These are phyloP conservation scores for Megacollybia marginata DNA, from an alignment of 768 basidiomycete species.

Conservation along the genomic window DNA sequence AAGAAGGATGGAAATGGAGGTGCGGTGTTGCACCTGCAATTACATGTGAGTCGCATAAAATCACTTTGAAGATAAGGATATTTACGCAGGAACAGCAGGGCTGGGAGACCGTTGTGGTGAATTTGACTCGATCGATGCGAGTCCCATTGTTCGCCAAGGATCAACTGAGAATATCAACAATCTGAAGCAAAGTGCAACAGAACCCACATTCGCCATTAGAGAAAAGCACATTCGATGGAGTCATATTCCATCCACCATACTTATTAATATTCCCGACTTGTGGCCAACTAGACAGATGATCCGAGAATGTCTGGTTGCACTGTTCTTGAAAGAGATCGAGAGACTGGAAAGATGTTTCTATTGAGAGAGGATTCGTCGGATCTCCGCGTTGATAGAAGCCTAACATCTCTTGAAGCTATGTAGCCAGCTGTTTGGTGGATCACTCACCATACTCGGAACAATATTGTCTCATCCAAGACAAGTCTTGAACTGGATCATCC, in stretches of 20 bases:
- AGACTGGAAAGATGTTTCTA: constrained; percentile 39
- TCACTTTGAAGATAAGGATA: not conserved
- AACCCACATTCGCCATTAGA: constrained; percentile 41
- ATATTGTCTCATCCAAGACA: constrained; percentile 48
- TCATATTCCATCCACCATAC: constrained; percentile 48
- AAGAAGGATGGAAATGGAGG: constrained; percentile 32
- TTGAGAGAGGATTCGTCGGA: constrained; percentile 34
- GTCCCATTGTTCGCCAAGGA: constrained; percentile 45
- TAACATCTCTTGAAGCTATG: constrained; percentile 5
- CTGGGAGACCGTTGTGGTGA: constrained; percentile 34
- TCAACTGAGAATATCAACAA: constrained; percentile 26
- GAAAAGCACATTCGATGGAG: constrained; percentile 38
- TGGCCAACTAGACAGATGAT: constrained; percentile 30
- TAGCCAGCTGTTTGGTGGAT: not conserved
- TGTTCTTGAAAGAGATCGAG: constrained; percentile 38
- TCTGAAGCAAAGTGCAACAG: not conserved
- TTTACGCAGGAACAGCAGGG: constrained; percentile 30
- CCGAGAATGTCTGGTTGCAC: constrained; percentile 33
- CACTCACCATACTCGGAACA: constrained; percentile 41
- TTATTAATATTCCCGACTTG: constrained; percentile 38
- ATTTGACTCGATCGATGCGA: constrained; percentile 40
- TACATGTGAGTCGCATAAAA: not conserved
- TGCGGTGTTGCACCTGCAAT: constrained; percentile 30
- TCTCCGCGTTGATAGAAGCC: constrained; percentile 44
- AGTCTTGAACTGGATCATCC: constrained; percentile 36